phyloP scores from a whole-genome alignment of 257 asterid genomes.

The Ophiorrhiza pumila region DNA sequence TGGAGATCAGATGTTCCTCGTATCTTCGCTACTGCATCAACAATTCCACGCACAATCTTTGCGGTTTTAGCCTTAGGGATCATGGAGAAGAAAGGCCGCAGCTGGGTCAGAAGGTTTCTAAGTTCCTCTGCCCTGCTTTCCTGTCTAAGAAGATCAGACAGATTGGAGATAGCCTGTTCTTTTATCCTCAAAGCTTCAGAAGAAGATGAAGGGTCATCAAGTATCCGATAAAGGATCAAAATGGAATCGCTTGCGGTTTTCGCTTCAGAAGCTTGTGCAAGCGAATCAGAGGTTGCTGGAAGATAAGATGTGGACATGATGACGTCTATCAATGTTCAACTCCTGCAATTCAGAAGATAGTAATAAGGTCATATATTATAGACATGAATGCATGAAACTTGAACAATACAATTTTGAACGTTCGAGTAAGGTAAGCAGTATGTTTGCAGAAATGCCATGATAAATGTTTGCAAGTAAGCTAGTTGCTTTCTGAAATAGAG shows the following conservation, averaged over 20 bases:
- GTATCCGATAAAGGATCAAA: slow-evolving; percentile 32
- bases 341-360: slow-evolving; percentile 25
- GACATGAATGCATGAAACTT: no score
- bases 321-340: not conserved
- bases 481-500: no score
- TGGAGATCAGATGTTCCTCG: slow-evolving; percentile 44
- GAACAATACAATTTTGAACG: no score
- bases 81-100: slow-evolving; percentile 39
- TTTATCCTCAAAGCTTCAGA: slow-evolving; percentile 40
- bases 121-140: slow-evolving; percentile 39
- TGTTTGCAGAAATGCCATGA: no score
- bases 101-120: slow-evolving; percentile 27
- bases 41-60: slow-evolving; percentile 39
- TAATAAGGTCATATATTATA: no score
- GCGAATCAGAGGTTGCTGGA: slow-evolving; percentile 39
- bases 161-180: slow-evolving; percentile 43
- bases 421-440: no score
- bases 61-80: slow-evolving; percentile 51
- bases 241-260: slow-evolving; percentile 35
- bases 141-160: slow-evolving; percentile 41
- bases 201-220: slow-evolving; percentile 40
- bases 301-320: slow-evolving; percentile 37
- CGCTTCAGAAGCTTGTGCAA: slow-evolving; percentile 41
- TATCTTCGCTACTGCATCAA: slow-evolving; percentile 40
- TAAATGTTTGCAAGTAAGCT: no score